phyloP scores from a whole-genome alignment of 73 alveolate genomes.

The Paramecium biaurelia region DNA sequence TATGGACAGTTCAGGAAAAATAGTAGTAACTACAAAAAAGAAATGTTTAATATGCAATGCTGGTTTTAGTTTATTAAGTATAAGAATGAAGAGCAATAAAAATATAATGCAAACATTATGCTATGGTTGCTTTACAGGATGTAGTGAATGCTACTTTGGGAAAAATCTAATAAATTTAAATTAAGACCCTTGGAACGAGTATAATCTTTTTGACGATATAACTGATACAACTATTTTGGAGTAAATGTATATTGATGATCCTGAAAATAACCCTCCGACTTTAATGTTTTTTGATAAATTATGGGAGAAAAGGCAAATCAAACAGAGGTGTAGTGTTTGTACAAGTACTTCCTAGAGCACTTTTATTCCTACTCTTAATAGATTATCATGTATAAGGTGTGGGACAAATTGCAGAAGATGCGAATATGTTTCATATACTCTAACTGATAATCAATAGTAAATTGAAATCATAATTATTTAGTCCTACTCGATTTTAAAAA shows the following conservation, averaged over 20 bases:
- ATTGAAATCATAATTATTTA: background rate
- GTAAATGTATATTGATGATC: background rate
- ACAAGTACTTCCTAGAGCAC: background rate
- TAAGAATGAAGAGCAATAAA: background rate
- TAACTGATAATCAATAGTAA: background rate
- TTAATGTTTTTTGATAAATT: background rate
- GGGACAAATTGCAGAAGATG: background rate
- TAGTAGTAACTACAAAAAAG: background rate
- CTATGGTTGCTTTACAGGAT: background rate
- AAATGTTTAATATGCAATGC: constrained; percentile 19
- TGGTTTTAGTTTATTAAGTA: background rate
- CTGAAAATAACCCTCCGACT: background rate
- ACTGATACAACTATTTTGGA: background rate
- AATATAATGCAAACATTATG: background rate
- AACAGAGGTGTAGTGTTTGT: background rate
- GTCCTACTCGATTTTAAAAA: background rate
- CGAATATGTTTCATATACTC: constrained; percentile 18
- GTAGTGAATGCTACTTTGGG: constrained; percentile 6
- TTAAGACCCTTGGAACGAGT: background rate
- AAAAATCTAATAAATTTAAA: background rate
- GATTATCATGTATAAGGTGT: background rate
- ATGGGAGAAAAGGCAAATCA: background rate
- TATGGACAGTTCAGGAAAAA: background rate
- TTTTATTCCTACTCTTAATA: background rate
- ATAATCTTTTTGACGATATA: background rate